phyloP scores from a whole-genome alignment of 177 flowering plant genomes.

The Vitis hybrid region DNA sequence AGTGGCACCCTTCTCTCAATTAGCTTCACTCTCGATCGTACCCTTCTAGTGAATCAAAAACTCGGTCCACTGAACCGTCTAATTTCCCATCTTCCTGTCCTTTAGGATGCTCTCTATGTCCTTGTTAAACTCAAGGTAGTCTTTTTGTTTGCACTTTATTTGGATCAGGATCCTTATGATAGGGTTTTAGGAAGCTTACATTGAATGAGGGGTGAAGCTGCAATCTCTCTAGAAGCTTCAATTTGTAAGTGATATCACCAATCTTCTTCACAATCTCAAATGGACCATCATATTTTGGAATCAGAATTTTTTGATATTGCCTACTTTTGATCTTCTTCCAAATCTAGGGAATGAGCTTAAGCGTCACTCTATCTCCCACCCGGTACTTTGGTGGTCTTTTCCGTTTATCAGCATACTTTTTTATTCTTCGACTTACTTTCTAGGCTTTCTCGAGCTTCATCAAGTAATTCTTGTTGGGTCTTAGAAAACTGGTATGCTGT shows the following conservation, averaged over 20 bases:
- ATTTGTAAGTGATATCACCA: background rate
- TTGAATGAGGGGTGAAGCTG: fast-evolving
- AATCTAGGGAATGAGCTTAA: background rate
- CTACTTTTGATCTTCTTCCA: too few relatives aligned
- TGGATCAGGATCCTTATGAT: background rate
- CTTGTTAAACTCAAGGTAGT: too few relatives aligned
- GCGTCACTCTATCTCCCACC: background rate
- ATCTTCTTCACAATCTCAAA: background rate
- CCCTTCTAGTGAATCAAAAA: too few relatives aligned
- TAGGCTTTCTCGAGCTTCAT: background rate
- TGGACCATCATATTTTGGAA: background rate
- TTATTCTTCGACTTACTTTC: too few relatives aligned
- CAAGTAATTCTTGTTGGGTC: background rate
- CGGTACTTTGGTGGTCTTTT: too few relatives aligned
- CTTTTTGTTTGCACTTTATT: fast-evolving
- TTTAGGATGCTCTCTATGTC: too few relatives aligned
- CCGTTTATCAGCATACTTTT: background rate
- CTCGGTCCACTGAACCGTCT: fast-evolving
- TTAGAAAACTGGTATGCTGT: too few relatives aligned
- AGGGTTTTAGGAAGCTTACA: too few relatives aligned
- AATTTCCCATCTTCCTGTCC: too few relatives aligned
- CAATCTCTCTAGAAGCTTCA: background rate
- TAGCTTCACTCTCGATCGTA: too few relatives aligned
- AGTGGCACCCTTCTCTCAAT: too few relatives aligned
- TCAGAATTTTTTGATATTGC: fast-evolving